Percentiles rank a stretch among this genome's conserved stretches.
Evolutionary conservation across 148 eudicot species (phyloP).

Genomic region (Selenicereus undatus): DNA sequence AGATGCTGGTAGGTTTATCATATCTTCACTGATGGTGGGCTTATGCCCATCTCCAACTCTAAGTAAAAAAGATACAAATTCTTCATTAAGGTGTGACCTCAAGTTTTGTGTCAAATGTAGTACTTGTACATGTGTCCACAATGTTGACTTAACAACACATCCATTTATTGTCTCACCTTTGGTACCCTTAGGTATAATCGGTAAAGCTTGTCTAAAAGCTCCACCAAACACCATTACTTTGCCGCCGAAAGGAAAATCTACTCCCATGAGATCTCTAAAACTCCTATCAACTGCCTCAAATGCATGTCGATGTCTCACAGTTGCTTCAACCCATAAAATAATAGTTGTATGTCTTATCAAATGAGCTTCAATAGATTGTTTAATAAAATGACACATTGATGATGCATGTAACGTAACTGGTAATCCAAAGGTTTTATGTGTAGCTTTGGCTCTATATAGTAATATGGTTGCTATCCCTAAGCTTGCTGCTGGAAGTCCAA

Average conservation of each 20-base stretch:
- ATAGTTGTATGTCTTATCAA: no score
- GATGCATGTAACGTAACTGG: no score
- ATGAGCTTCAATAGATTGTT: no score
- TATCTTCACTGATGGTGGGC: background rate
- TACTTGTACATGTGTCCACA: background rate
- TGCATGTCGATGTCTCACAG: slow-evolving; percentile 2
- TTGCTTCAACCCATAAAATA: background rate
- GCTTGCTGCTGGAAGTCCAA: background rate
- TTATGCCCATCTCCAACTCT: background rate
- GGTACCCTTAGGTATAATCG: background rate
- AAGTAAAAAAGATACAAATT: background rate
- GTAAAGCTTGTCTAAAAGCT: background rate
- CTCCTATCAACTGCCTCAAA: background rate
- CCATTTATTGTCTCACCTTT: background rate
- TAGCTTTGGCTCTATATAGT: background rate
- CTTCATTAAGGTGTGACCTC: background rate
- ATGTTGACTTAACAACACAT: background rate
- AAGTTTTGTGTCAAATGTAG: background rate
- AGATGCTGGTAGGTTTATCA: background rate
- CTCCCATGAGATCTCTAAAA: background rate
- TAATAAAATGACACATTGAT: no score
- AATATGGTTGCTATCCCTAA: background rate
- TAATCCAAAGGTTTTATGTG: background rate
- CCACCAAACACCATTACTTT: background rate
- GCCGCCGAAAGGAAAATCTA: background rate